phyloP scores from a whole-genome alignment of 2,329 filamentous ascomycete genomes.

The Trichoderma sp. region DNA sequence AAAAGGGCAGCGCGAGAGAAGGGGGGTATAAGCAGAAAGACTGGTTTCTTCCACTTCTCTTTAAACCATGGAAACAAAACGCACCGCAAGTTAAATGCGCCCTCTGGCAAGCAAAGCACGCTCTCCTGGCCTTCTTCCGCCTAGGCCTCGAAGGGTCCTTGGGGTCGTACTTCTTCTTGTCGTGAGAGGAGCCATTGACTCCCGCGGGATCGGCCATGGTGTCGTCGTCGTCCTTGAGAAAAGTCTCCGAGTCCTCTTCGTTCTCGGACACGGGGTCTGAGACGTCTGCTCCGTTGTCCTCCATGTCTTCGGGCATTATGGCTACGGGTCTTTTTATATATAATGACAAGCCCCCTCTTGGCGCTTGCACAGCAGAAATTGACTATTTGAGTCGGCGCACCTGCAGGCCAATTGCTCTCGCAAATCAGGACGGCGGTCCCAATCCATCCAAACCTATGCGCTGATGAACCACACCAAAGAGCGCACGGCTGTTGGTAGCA shows the following conservation, averaged over 20 bases:
- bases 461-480: constrained; percentile 42
- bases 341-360: constrained; percentile 25
- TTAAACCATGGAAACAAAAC: constrained; percentile 45
- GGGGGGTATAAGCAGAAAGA: too few relatives aligned
- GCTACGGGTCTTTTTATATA: constrained; percentile 56
- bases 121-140: constrained; percentile 92
- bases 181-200: constrained; percentile 53
- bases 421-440: constrained; percentile 41
- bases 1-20: not conserved
- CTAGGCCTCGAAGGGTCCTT: constrained; percentile 90
- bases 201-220: constrained; percentile 57
- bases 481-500: constrained; percentile 38
- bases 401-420: constrained; percentile 28
- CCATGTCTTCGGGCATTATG: constrained; percentile 60
- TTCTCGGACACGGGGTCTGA: constrained; percentile 64
- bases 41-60: not conserved
- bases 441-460: constrained; percentile 35
- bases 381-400: constrained; percentile 24
- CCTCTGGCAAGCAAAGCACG: constrained; percentile 95
- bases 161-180: constrained; percentile 73
- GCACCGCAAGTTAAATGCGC: constrained; percentile 98
- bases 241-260: constrained; percentile 58
- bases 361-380: constrained; percentile 35
- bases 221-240: constrained; percentile 54
- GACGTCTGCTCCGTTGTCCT: constrained; percentile 57